Evolutionary conservation across 495 filamentous ascomycete species (phyloP).

Genomic region (Mycothermus thermophilus): DNA sequence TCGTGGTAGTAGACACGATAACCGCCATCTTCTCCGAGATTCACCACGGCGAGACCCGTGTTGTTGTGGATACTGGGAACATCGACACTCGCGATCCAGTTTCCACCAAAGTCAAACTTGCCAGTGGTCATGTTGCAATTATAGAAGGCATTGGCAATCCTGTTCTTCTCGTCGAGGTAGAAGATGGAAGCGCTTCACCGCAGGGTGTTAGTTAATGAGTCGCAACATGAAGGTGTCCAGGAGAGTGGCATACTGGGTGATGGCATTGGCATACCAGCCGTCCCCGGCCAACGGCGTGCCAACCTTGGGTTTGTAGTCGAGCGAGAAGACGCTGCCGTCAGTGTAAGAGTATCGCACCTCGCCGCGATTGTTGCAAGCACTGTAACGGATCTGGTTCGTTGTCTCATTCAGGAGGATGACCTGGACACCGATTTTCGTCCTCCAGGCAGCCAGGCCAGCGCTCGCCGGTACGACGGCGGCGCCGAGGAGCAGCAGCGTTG

Average conservation of each 20-base stretch:
- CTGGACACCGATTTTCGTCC: constrained; percentile 18
- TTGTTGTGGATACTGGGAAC: constrained; percentile 12
- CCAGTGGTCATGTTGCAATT: constrained; percentile 23
- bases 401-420: constrained; percentile 23
- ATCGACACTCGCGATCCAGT: constrained; percentile 11
- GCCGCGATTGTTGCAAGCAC: constrained; percentile 19
- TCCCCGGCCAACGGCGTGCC: constrained; percentile 23
- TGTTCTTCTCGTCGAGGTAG: constrained; percentile 13
- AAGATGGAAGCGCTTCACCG: constrained; percentile 24
- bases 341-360: constrained; percentile 17
- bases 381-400: constrained; percentile 22
- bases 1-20: constrained; percentile 28
- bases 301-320: constrained; percentile 14
- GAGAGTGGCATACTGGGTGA: constrained; percentile 14
- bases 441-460: constrained; percentile 22
- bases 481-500: constrained; percentile 12
- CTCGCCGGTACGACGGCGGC: constrained; percentile 10
- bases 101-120: constrained; percentile 11
- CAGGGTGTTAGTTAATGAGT: too few species aligned
- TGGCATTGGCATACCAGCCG: constrained; percentile 16
- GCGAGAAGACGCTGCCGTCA: constrained; percentile 9
- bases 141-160: constrained; percentile 16
- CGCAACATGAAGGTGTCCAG: too few species aligned
- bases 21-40: constrained; percentile 17
- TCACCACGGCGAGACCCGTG: constrained; percentile 17